These are phyloP conservation scores for Camillea tinctor DNA, from an alignment of 2,329 filamentous ascomycete genomes.

Conservation along the genomic window DNA sequence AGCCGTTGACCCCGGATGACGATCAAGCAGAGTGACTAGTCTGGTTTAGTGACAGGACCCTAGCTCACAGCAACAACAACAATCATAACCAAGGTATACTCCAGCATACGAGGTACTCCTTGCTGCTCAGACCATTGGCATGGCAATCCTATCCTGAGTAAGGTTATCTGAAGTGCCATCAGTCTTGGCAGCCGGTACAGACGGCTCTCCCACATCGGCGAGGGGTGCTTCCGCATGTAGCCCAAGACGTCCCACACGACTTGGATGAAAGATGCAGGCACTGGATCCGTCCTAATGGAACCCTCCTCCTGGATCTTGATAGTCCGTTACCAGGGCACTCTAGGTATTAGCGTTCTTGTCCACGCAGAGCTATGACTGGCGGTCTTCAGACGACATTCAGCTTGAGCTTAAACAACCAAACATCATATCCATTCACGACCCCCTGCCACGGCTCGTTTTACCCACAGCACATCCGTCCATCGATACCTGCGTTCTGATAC, in stretches of 20 bases:
- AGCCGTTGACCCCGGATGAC: slow-evolving; percentile 17
- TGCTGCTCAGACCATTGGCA: slow-evolving; percentile 12
- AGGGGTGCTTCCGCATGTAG: slow-evolving; percentile 24
- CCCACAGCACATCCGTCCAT: slow-evolving; percentile 19
- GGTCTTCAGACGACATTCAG: slow-evolving; percentile 2
- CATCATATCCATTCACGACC: slow-evolving; percentile 16
- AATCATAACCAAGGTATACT: slow-evolving; percentile 10
- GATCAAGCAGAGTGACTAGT: slow-evolving; percentile 25
- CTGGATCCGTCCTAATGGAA: slow-evolving; percentile 2
- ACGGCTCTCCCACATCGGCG: slow-evolving; percentile 22
- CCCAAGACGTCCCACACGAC: slow-evolving; percentile 15
- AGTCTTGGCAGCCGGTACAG: slow-evolving; percentile 10
- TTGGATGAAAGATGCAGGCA: slow-evolving; percentile 1
- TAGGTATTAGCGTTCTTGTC: slow-evolving; percentile 1
- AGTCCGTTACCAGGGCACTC: slow-evolving; percentile 5
- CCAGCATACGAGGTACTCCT: slow-evolving; percentile 11
- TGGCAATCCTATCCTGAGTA: slow-evolving; percentile 17
- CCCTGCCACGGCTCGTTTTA: slow-evolving; percentile 28
- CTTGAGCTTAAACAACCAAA: slow-evolving; percentile 18
- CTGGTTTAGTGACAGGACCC: slow-evolving; percentile 17
- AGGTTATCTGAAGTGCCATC: slow-evolving; percentile 16
- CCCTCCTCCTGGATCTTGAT: neutral
- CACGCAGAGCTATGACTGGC: slow-evolving; percentile 6
- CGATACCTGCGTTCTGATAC: slow-evolving; percentile 38
- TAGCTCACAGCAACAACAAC: neutral